Conservation (phyloP, 805 yeast genomes). For the Komagataella pastoris region DNA sequence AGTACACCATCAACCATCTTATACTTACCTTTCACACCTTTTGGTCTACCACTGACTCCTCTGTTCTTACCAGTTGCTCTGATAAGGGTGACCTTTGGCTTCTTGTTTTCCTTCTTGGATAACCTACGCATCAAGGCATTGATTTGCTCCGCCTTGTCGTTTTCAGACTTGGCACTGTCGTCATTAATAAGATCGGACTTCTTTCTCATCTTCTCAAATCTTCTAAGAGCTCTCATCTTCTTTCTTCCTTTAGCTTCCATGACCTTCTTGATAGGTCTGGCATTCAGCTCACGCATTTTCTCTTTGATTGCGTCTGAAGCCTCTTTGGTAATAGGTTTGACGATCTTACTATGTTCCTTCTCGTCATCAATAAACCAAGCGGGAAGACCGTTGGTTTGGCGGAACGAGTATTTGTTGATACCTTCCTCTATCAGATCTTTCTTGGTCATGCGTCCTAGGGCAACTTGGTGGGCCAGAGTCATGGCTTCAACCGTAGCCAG, state of each 20-base stretch:
- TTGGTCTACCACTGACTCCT: slow-evolving; percentile 90
- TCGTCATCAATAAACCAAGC: slow-evolving; percentile 98
- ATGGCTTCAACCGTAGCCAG: slow-evolving; percentile 90
- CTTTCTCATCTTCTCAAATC: slow-evolving; percentile 82
- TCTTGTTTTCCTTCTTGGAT: slow-evolving; percentile 52
- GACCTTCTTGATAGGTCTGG: slow-evolving; percentile 98
- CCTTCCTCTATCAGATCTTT: slow-evolving; percentile 88
- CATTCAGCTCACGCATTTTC: slow-evolving; percentile 70
- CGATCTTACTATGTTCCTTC: slow-evolving; percentile 68
- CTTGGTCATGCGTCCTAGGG: slow-evolving; percentile 74
- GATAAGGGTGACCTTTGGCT: slow-evolving; percentile 80
- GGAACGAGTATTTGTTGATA: slow-evolving; percentile 80
- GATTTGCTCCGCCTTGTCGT: slow-evolving; percentile 91
- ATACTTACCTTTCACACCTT: slow-evolving; percentile 93
- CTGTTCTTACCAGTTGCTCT: slow-evolving; percentile 77
- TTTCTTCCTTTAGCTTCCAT: slow-evolving; percentile 94
- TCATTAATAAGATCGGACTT: slow-evolving; percentile 87
- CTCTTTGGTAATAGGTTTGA: slow-evolving; percentile 91
- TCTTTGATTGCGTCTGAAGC: slow-evolving; percentile 70
- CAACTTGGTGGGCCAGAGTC: slow-evolving; percentile 95
- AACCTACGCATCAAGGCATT: slow-evolving; percentile 72
- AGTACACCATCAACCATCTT: slow-evolving; percentile 98
- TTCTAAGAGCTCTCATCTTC: slow-evolving; percentile 80
- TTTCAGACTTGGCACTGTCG: slow-evolving; percentile 76
- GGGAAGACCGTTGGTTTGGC: slow-evolving; percentile 85